Conservation (phyloP, 768 basidiomycete genomes). For the Tulasnella sp. region DNA sequence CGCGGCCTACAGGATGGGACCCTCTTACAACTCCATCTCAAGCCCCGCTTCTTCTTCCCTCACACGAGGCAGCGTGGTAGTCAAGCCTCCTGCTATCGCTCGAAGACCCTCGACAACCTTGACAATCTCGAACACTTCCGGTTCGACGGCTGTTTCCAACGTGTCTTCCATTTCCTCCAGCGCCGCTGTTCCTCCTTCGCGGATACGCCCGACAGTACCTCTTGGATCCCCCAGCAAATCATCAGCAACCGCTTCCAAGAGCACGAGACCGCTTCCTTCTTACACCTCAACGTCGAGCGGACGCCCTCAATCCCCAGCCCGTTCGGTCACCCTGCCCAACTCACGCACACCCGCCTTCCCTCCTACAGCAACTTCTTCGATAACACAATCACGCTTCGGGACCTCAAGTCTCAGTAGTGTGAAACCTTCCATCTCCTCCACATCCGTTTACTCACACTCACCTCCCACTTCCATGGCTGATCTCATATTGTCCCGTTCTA, state of each 20-base stretch:
- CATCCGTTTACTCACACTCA: not conserved
- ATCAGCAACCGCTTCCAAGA: not conserved
- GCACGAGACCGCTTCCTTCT: not conserved
- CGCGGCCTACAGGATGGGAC: not conserved
- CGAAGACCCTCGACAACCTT: not conserved
- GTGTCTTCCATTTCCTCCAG: not conserved
- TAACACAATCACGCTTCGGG: not conserved
- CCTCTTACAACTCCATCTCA: constrained; percentile 15
- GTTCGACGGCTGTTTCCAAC: not conserved
- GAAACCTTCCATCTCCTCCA: not conserved
- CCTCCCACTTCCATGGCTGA: not conserved
- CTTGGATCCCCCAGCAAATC: not conserved
- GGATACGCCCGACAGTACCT: not conserved
- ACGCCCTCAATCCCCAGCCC: not conserved
- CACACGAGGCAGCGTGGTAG: constrained; percentile 24
- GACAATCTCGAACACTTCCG: not conserved
- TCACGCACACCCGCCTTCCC: not conserved
- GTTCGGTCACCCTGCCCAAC: not conserved
- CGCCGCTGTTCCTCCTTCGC: not conserved
- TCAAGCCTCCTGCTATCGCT: not conserved
- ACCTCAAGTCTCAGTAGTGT: not conserved
- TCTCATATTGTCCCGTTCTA: not conserved
- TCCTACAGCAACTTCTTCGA: not conserved
- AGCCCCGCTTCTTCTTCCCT: constrained; percentile 36
- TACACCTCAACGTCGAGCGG: not conserved